These are phyloP conservation scores for Plectosphaerella cucumerina DNA, from an alignment of 2,329 filamentous ascomycete genomes.

Conservation along the genomic window DNA sequence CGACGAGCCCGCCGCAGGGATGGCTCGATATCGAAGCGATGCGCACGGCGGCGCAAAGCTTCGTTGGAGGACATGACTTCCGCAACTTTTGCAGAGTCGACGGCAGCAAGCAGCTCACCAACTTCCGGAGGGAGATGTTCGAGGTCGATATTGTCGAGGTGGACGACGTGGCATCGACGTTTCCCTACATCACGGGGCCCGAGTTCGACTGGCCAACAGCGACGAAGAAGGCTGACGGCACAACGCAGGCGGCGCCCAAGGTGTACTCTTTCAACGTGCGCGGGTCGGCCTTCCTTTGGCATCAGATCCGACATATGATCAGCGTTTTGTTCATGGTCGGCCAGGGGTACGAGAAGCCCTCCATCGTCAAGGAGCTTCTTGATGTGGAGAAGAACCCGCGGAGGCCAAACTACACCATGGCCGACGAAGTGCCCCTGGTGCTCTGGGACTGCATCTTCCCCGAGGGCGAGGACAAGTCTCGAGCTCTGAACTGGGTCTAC, in stretches of 20 bases:
- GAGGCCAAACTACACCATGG: slow-evolving; percentile 88
- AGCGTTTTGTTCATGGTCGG: slow-evolving; percentile 87
- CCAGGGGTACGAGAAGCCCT: slow-evolving; percentile 76
- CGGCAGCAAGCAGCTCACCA: slow-evolving; percentile 80
- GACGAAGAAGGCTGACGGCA: slow-evolving; percentile 11
- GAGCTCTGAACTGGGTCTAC: slow-evolving; percentile 69
- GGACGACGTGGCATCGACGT: slow-evolving; percentile 43
- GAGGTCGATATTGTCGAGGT: slow-evolving; percentile 75
- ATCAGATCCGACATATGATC: slow-evolving; percentile 96
- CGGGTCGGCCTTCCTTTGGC: slow-evolving; percentile 93
- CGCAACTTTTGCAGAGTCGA: slow-evolving; percentile 97
- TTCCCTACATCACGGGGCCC: slow-evolving; percentile 47
- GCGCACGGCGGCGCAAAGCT: slow-evolving; percentile 73
- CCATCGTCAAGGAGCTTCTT: slow-evolving; percentile 69
- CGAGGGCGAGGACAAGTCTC: slow-evolving; percentile 11
- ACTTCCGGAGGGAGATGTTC: slow-evolving; percentile 76
- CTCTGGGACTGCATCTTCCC: slow-evolving; percentile 96
- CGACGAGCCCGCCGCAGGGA: slow-evolving; percentile 45
- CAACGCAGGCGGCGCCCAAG: slow-evolving; percentile 42
- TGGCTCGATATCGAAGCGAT: slow-evolving; percentile 88
- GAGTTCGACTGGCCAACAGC: slow-evolving; percentile 26
- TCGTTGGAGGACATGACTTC: slow-evolving; percentile 86
- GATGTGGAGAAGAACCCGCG: slow-evolving; percentile 67
- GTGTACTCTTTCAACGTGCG: slow-evolving; percentile 86
- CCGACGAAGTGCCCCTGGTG: slow-evolving; percentile 82